A percentile compares a stretch with the other conserved stretches of the same genome.
These are phyloP conservation scores for Raphanus sativus DNA, from an alignment of 345 rosid genomes.

Conservation along the genomic window DNA sequence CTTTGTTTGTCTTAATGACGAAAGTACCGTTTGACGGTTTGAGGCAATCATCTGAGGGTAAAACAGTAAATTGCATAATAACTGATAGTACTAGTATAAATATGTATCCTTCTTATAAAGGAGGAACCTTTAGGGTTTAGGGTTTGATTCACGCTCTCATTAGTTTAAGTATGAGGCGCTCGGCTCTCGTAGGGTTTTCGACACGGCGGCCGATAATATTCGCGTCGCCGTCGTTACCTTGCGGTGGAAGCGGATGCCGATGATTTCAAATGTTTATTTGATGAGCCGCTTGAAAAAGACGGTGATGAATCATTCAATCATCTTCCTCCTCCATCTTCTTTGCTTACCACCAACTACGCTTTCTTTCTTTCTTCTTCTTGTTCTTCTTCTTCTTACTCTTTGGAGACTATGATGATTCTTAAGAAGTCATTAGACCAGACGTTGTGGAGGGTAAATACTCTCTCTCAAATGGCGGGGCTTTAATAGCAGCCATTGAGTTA, in stretches of 20 bases:
- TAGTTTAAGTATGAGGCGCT: constrained; percentile 49
- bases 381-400: constrained; percentile 18
- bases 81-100: constrained; percentile 12
- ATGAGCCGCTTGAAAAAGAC: constrained; percentile 11
- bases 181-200: constrained; percentile 39
- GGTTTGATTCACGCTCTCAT: constrained; percentile 1
- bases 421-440: constrained; percentile 40
- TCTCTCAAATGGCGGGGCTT: constrained; percentile 33
- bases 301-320: constrained; percentile 33
- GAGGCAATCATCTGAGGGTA: constrained; percentile 15
- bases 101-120: not conserved
- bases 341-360: not conserved
- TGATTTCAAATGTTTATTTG: constrained; percentile 32
- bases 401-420: constrained; percentile 40
- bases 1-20: not conserved
- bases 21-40: not conserved
- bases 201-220: constrained; percentile 13
- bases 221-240: constrained; percentile 1
- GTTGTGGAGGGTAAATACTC: not conserved
- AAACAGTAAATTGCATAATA: constrained; percentile 13
- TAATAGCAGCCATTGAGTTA: constrained; percentile 41
- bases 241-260: constrained; percentile 42
- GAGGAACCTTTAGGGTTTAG: constrained; percentile 22
- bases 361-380: too few species aligned
- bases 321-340: not conserved